Evolutionary conservation across 192 early-diverging fungal species (phyloP).

Genomic region (Gryganskiella cystojenkinii): DNA sequence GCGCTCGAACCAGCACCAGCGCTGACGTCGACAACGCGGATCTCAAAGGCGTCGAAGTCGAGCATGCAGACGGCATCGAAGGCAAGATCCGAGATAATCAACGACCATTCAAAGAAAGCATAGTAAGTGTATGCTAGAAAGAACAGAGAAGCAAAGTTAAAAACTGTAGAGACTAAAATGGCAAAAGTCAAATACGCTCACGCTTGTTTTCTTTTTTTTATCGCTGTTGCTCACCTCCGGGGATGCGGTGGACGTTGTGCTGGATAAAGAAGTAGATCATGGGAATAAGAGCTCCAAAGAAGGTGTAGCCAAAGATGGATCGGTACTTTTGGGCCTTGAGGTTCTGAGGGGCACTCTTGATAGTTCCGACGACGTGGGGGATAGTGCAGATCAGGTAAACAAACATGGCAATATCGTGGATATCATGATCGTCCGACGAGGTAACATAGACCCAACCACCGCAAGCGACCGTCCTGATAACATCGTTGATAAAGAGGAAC

Average conservation of each 20-base stretch:
- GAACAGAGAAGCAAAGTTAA: constrained; percentile 2
- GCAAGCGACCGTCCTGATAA: constrained; percentile 77
- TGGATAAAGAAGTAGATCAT: constrained; percentile 84
- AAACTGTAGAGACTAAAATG: not conserved
- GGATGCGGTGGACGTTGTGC: constrained; percentile 79
- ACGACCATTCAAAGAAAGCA: constrained; percentile 86
- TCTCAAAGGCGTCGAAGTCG: constrained; percentile 71
- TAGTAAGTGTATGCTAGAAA: constrained; percentile 77
- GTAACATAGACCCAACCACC: constrained; percentile 90
- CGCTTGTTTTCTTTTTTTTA: not conserved
- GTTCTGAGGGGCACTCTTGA: constrained; percentile 61
- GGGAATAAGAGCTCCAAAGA: constrained; percentile 78
- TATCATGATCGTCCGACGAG: constrained; percentile 80
- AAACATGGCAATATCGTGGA: constrained; percentile 87
- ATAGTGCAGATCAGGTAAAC: constrained; percentile 80
- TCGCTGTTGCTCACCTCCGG: constrained; percentile 61
- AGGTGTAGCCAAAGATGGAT: constrained; percentile 62
- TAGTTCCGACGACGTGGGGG: constrained; percentile 75
- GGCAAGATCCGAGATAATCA: constrained; percentile 82
- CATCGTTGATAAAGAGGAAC: constrained; percentile 48
- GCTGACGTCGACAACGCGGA: constrained; percentile 58
- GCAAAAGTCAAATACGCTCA: not conserved
- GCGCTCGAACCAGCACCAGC: constrained; percentile 8
- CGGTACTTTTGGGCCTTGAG: constrained; percentile 63
- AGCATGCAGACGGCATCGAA: constrained; percentile 78